Conservation (phyloP, 1,284 basidiomycete species). For the Pseudozyma sp. region DNA sequence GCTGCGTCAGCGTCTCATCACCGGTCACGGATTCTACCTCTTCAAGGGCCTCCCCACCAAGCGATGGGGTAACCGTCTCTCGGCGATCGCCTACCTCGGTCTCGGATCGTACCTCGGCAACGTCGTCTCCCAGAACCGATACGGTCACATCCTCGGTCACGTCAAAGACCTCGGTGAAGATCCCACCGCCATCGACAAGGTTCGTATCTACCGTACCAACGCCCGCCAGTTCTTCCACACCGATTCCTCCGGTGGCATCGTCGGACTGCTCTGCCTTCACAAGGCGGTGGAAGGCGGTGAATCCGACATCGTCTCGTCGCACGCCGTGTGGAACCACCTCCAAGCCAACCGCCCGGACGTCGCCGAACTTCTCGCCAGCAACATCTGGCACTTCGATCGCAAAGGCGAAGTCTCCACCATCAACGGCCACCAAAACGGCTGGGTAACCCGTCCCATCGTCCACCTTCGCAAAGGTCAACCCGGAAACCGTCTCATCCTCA, state of each 20-base stretch:
- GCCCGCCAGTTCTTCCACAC: conserved; percentile 71
- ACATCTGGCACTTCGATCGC: conserved; percentile 64
- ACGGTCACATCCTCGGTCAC: conserved; percentile 70
- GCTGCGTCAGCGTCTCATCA: conserved; percentile 47
- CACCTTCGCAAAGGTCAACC: conserved; percentile 45
- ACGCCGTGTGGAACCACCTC: conserved; percentile 70
- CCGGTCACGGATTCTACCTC: conserved; percentile 69
- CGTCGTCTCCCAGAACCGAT: conserved; percentile 69
- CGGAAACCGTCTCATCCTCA: conserved; percentile 44
- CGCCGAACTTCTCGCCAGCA: conserved; percentile 66
- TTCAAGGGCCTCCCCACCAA: conserved; percentile 70
- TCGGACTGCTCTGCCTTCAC: conserved; percentile 71
- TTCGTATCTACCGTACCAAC: conserved; percentile 70
- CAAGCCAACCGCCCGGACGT: conserved; percentile 70
- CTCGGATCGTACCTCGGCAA: conserved; percentile 69
- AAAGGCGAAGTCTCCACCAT: conserved; percentile 56
- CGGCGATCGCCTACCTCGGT: conserved; percentile 70
- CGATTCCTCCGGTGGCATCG: conserved; percentile 65
- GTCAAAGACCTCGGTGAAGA: conserved; percentile 71
- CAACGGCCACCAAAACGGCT: conserved; percentile 34
- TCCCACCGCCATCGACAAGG: conserved; percentile 70
- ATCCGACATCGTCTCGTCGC: conserved; percentile 70
- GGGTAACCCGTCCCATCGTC: conserved; percentile 50
- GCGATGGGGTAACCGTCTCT: conserved; percentile 68
- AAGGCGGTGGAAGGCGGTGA: conserved; percentile 71